Evolutionary conservation across 495 filamentous ascomycete species (phyloP).

Genomic region (Neurospora sp.): DNA sequence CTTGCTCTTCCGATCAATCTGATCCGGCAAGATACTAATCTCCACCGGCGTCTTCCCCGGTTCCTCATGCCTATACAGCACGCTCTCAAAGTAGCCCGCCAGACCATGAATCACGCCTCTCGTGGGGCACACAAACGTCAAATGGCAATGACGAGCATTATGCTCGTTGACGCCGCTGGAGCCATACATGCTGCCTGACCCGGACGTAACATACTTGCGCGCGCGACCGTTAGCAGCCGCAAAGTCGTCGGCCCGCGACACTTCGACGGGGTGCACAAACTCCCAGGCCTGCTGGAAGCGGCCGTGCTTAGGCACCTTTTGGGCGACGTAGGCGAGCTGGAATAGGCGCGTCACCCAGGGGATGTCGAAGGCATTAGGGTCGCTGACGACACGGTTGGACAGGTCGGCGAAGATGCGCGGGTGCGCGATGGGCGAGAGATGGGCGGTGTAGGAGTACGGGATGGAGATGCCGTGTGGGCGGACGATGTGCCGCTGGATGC

Average conservation of each 20-base stretch:
- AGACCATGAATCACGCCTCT: slow-evolving; percentile 84
- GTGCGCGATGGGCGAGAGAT: slow-evolving; percentile 81
- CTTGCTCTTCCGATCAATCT: slow-evolving; percentile 82
- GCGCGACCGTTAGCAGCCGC: slow-evolving; percentile 38
- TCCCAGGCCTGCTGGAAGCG: slow-evolving; percentile 61
- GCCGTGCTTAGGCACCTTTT: slow-evolving; percentile 40
- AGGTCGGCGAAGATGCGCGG: slow-evolving; percentile 81
- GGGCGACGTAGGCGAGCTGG: slow-evolving; percentile 69
- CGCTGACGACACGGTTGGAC: slow-evolving; percentile 40
- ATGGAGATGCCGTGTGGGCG: slow-evolving; percentile 77
- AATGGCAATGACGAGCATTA: slow-evolving; percentile 67
- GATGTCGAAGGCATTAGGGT: slow-evolving; percentile 74
- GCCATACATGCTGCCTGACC: slow-evolving; percentile 51
- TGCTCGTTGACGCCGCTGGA: slow-evolving; percentile 69
- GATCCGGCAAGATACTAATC: slow-evolving; percentile 85
- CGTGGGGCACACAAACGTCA: slow-evolving; percentile 60
- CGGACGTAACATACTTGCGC: slow-evolving; percentile 28
- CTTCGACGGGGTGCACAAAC: slow-evolving; percentile 44
- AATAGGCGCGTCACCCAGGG: slow-evolving; percentile 91
- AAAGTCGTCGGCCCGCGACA: slow-evolving; percentile 46
- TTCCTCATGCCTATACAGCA: slow-evolving; percentile 51
- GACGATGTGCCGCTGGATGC: slow-evolving; percentile 73
- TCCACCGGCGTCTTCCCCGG: slow-evolving; percentile 49
- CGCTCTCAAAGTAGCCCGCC: slow-evolving; percentile 91
- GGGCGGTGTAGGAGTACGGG: slow-evolving; percentile 82